phyloP scores from a whole-genome alignment of 1,139 yeast species.

The Candida sanyaensis region DNA sequence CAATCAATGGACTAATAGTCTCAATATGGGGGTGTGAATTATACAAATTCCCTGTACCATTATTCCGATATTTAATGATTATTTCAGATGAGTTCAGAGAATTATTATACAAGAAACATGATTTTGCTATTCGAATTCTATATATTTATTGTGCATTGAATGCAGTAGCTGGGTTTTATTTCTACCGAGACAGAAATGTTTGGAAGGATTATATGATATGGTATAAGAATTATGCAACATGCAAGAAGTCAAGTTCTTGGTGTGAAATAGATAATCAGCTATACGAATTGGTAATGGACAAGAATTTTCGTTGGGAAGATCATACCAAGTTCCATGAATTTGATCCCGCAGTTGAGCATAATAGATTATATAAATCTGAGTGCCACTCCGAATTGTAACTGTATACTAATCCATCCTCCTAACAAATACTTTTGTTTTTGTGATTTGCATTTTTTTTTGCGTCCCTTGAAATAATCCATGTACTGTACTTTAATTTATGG shows the following conservation, averaged over 20 bases:
- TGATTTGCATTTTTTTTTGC: no score
- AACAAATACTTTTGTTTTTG: no score
- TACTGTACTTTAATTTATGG: no score
- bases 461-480: no score
- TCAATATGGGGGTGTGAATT: slow-evolving; percentile 15
- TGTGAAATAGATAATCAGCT: slow-evolving; percentile 17
- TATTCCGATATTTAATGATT: slow-evolving; percentile 30
- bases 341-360: slow-evolving; percentile 9
- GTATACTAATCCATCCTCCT: no score
- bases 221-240: slow-evolving; percentile 19
- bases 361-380: not conserved
- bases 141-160: slow-evolving; percentile 23
- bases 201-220: slow-evolving; percentile 31
- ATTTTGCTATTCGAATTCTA: slow-evolving; percentile 27
- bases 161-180: slow-evolving; percentile 22
- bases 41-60: slow-evolving; percentile 27
- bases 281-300: slow-evolving; percentile 12
- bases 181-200: slow-evolving; percentile 20
- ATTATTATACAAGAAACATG: slow-evolving; percentile 21
- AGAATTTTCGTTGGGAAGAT: slow-evolving; percentile 5
- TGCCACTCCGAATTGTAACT: not conserved
- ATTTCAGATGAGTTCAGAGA: slow-evolving; percentile 19
- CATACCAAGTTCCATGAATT: slow-evolving; percentile 7
- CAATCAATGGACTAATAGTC: slow-evolving; percentile 3
- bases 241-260: slow-evolving; percentile 10